Evolutionary conservation across 495 filamentous ascomycete genomes (phyloP), one percentile per base, ranked within the genome.

Genomic region (Aspergillus ellipticus): DNA sequence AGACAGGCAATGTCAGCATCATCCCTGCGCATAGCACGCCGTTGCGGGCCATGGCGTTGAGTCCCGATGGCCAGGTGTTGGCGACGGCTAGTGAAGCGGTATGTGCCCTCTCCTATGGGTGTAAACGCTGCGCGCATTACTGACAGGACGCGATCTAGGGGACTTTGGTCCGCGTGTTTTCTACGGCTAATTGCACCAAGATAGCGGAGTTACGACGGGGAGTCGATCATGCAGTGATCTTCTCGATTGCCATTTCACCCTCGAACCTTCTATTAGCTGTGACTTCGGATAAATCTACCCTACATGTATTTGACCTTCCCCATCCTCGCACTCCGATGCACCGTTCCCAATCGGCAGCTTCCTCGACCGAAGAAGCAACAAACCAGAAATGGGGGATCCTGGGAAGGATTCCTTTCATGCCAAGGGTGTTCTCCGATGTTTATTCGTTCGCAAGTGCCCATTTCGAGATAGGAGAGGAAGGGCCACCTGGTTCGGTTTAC

Each of bases 231-330:
- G 92, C 94, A 19, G 81, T 83, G 19, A 88, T 97, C 62, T 96
- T 89, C 74, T 91, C 88, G 6, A 74, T 98, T 13, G 85, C 89
- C 21, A 90, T 97, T 65, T 94, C 87, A 28, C 94, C 93, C 0
- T 84, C 84, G 8, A 87, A 85, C 45, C 81, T 78, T 35, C 75
- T 89, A 59, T 79, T 97, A 13, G 94, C 94, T 17, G 91, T 92
- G 49, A 97, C 95, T n/a, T 96, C 91, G 21, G 94, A 98, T 75
- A 98, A 97, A 69, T 90, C 87, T 5, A 98, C 91, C 3, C 73
- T 98, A 16, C 94, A 98, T 71, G 83, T 98, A 39, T 98, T 97
- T 66, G 90, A 97, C 51, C 73, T 89, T 17, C 83, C 82, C 6
- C 70, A 75, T 50, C 66, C 68, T 49, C 74, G 62, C 19, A 70